phyloP scores from a whole-genome alignment of 495 filamentous ascomycete species.

The Choiromyces venosus region DNA sequence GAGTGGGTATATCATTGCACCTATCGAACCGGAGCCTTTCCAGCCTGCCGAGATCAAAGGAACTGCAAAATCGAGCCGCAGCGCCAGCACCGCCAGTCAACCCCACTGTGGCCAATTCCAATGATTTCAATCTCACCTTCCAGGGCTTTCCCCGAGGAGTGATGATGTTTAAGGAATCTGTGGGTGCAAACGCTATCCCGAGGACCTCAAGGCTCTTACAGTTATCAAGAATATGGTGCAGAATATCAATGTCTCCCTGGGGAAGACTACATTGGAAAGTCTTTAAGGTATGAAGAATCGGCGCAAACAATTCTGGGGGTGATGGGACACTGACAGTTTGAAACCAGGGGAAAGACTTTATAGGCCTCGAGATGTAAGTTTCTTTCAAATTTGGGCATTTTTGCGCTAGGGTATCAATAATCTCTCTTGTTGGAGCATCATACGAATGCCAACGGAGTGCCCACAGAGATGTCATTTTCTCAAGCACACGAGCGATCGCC shows the following conservation, averaged over 20 bases:
- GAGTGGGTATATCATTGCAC: conserved; percentile 1
- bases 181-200: conserved; percentile 5
- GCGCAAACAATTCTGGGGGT: conserved; percentile 2
- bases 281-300: conserved; percentile 10
- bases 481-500: conserved; percentile 3
- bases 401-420: conserved; percentile 8
- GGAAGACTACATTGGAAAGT: conserved; percentile 9
- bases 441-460: conserved; percentile 19
- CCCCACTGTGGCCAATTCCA: conserved; percentile 6
- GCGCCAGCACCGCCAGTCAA: conserved; percentile 2
- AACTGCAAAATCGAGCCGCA: conserved; percentile 4
- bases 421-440: conserved; percentile 8
- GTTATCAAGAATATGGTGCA: conserved; percentile 11
- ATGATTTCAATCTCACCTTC: conserved; percentile 4
- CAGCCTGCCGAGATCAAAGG: conserved; percentile 5
- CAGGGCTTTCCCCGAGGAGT: conserved; percentile 7
- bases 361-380: conserved; percentile 12
- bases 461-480: conserved; percentile 4
- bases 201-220: conserved; percentile 9
- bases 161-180: background rate
- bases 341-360: background rate
- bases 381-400: conserved; percentile 14
- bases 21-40: conserved; percentile 11
- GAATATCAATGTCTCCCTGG: background rate
- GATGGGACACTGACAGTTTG: background rate